Evolutionary conservation across 192 early-diverging fungal species (phyloP), one percentile per base, ranked within the genome.

Genomic region (Entomortierella beljakovae): DNA sequence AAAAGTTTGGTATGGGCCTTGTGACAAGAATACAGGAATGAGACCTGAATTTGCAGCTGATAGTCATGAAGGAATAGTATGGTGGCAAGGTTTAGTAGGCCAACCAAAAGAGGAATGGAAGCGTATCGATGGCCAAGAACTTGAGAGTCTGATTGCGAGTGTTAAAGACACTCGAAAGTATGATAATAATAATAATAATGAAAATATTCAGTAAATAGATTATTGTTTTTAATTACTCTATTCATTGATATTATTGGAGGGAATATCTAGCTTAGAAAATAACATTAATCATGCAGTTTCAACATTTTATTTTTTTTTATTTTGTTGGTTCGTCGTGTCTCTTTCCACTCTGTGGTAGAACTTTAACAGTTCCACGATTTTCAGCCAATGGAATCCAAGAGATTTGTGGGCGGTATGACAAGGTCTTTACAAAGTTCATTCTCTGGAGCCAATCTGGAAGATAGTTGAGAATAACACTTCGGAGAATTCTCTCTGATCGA

Each of bases 51-150:
- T 50, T 55, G 16, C 54, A 22, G 25, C 50, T 6, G 56, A 79
- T 38, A 70, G 56, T 3, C 10, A 37, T 0, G 67, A 79, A 7
- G 75, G 75, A 1, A 31, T 79, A 2, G 50, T 70, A 15, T 79
- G 75, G 75, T 79, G 67, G 75, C 75, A 79, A 42, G 75, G 75
- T 8, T 15, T 18, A 7, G 59, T 79, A 3, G 75, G 75, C 28
- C 67, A 79, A 35, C 52, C 60, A n/a, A 34, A 23, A 11, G 9
- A 59, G 10, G 29, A 64, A 2, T 79, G 75, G 75, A 33, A 20
- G 5, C 23, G 25, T 20, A 40, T 79, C n/a, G 35, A 64, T 29
- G 75, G 67, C 2, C 35, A 65, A 4, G 75, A 69, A 20, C 56
- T 79, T n/a, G 50, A 79, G 49, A 23, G 8, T 20, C 35, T 79